Base-by-base conservation (phyloP, 2,329 filamentous ascomycete species). In the Exserohilum rostratum region DNA sequence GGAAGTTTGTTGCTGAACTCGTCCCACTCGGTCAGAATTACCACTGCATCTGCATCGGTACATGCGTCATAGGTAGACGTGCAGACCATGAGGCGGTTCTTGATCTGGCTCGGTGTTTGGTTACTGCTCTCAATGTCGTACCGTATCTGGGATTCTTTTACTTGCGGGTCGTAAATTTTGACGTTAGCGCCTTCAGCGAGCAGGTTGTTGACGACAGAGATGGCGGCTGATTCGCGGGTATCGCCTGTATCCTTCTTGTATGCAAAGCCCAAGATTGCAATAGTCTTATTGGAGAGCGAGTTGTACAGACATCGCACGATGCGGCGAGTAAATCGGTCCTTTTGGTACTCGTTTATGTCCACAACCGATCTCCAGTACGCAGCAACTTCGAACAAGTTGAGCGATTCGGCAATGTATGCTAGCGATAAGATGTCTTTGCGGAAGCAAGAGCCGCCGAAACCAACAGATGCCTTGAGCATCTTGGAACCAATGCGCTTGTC, bases 191-290 rank as follows among this genome's bases (percentile, higher is more conserved):
- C 34, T 39, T 48, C 46, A n/a, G 34, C 46, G 3, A 48, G 35
- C 5, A 48, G 46, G 17, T 40, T 39, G 34, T 48, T 39, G 25
- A 48, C 27, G 25, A 48, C 46, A 13, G 34, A 29, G 33, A 48
- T 48, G 18, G 46, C 34, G n/a, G 34, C 34, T 22, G 46, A 39
- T 30, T 44, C 31, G n/a, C 90, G 83, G 5, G 88, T 90, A 69
- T 93, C 90, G 18, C 84, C 85, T 0, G 90, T 93, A 72, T 91
- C 84, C 76, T 90, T 89, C 80, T 93, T 93, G 78, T 90, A 93
- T 7, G 89, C 87, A 63, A 88, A 92, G 3, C 90, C 90, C 5
- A 93, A 81, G 2, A 93, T 79, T 2, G 87, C 72, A 27, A 92
- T 78, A 76, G 90, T 91, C 79, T 91, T 91, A 55, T 84, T 83